Evolutionary conservation across 768 basidiomycete species (phyloP).

Genomic region (Boletus fagicola): DNA sequence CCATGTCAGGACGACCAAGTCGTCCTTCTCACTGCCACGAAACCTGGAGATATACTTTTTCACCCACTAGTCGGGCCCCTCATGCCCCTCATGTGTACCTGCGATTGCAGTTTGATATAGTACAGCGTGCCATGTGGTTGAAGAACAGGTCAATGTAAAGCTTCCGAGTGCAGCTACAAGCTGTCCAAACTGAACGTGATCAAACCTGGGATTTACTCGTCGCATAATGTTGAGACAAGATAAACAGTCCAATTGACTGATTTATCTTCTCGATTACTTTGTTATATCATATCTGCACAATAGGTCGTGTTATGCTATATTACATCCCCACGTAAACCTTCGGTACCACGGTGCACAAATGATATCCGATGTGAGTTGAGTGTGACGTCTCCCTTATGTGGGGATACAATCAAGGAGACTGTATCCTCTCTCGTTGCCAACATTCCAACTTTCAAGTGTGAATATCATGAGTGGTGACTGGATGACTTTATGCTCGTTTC

Average conservation of each 20-base stretch:
- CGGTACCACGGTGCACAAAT: neutral
- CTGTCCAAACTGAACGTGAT: conserved; percentile 4
- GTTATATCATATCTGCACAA: neutral
- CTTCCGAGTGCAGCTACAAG: conserved; percentile 4
- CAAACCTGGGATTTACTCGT: conserved; percentile 10
- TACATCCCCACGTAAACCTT: neutral
- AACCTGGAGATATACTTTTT: too few species aligned
- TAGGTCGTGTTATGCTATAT: neutral
- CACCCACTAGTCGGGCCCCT: too few species aligned
- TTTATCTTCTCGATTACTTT: neutral
- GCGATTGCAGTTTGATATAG: too few species aligned
- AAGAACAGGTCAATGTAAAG: neutral
- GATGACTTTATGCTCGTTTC: conserved; percentile 18
- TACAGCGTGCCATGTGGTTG: too few species aligned
- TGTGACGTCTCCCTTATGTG: neutral
- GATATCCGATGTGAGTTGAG: neutral
- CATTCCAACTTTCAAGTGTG: conserved; percentile 32
- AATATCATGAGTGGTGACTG: conserved; percentile 29
- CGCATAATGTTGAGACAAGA: conserved; percentile 4
- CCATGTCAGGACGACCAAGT: too few species aligned
- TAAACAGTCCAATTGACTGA: neutral
- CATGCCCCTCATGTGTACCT: too few species aligned
- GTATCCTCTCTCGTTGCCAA: conserved; percentile 20
- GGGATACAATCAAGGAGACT: conserved; percentile 22
- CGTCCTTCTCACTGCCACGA: too few species aligned